These are phyloP conservation scores for Aphanocladium album DNA, from an alignment of 2,329 filamentous ascomycete species.

Conservation along the genomic window DNA sequence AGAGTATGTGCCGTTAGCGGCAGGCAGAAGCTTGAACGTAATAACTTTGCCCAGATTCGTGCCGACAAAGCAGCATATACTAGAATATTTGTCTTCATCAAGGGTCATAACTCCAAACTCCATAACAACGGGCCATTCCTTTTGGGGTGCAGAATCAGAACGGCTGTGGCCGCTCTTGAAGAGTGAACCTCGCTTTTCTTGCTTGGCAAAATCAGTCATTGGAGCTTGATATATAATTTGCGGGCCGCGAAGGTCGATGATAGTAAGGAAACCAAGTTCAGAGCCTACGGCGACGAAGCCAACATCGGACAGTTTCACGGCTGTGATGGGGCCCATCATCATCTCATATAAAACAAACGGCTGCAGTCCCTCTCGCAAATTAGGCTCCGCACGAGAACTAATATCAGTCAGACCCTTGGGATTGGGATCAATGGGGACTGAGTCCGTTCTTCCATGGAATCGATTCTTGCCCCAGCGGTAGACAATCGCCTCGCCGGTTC, in stretches of 20 bases:
- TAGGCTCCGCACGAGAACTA: slow-evolving; percentile 62
- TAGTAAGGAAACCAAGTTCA: slow-evolving; percentile 70
- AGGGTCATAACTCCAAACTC: slow-evolving; percentile 93
- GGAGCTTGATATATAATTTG: slow-evolving; percentile 73
- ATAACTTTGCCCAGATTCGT: slow-evolving; percentile 78
- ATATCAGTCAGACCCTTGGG: slow-evolving; percentile 73
- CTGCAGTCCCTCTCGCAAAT: slow-evolving; percentile 72
- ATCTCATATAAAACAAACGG: slow-evolving; percentile 79
- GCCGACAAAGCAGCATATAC: slow-evolving; percentile 86
- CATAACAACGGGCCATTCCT: slow-evolving; percentile 74
- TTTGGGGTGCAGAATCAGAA: slow-evolving; percentile 33
- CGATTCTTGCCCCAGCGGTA: slow-evolving; percentile 86
- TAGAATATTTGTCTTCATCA: slow-evolving; percentile 92
- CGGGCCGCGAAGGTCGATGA: slow-evolving; percentile 86
- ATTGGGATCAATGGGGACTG: slow-evolving; percentile 48
- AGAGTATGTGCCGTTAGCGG: slow-evolving; percentile 61
- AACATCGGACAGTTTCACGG: slow-evolving; percentile 80
- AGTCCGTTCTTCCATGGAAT: slow-evolving; percentile 59
- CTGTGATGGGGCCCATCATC: slow-evolving; percentile 74
- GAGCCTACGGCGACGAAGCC: slow-evolving; percentile 88
- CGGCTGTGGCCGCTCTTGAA: slow-evolving; percentile 39
- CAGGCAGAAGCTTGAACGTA: slow-evolving; percentile 86
- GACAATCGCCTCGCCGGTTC: slow-evolving; percentile 76
- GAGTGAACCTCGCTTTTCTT: slow-evolving; percentile 73
- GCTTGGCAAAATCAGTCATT: slow-evolving; percentile 67